Conservation (phyloP, 2,329 filamentous ascomycete genomes). For the Penicillium sclerotigenum region DNA sequence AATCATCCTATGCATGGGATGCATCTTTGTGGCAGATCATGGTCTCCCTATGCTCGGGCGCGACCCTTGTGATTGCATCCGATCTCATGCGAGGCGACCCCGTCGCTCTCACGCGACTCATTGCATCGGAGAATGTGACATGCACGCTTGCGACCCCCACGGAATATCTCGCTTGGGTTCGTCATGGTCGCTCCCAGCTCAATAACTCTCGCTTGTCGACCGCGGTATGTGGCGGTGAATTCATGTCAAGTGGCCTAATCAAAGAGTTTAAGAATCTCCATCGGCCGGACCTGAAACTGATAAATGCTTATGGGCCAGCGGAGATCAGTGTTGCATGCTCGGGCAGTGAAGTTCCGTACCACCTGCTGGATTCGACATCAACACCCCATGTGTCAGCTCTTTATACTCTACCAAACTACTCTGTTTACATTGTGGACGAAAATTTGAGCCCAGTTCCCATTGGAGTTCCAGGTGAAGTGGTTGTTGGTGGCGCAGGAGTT, state of each 20-base stretch:
- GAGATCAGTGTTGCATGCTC: constrained; percentile 25
- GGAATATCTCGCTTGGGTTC: constrained; percentile 18
- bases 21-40: constrained; percentile 23
- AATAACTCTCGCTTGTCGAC: constrained; percentile 3
- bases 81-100: constrained; percentile 15
- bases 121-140: constrained; percentile 18
- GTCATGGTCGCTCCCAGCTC: constrained; percentile 9
- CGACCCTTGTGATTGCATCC: constrained; percentile 17
- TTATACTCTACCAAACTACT: constrained; percentile 37
- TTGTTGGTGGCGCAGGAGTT: constrained; percentile 32
- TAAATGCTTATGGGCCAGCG: constrained; percentile 31
- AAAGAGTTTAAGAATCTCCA: constrained; percentile 15
- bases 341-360: constrained; percentile 21
- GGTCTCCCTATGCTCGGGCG: constrained; percentile 17
- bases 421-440: constrained; percentile 43
- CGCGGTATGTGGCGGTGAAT: constrained; percentile 26
- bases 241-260: constrained; percentile 3
- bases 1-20: constrained; percentile 26
- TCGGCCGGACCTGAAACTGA: constrained; percentile 10
- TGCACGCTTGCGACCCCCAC: constrained; percentile 19
- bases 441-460: constrained; percentile 38
- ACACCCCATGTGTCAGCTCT: constrained; percentile 10
- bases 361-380: not conserved
- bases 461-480: constrained; percentile 46
- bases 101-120: constrained; percentile 16